Evolutionary conservation across 495 filamentous ascomycete species (phyloP).

Genomic region (Xylaria sp.): DNA sequence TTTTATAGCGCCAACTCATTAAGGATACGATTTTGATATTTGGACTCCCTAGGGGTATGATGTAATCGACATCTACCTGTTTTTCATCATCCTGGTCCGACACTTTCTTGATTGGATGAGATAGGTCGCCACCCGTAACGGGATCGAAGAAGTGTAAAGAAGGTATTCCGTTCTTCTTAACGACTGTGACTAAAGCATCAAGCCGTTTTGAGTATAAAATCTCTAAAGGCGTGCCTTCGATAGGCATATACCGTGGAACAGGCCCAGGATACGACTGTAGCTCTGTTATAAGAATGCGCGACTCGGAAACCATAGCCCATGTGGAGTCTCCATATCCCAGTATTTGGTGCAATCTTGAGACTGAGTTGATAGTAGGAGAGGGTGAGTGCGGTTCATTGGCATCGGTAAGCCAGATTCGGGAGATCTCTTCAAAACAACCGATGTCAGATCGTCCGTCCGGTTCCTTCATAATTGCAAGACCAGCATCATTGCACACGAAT

Average conservation of each 20-base stretch:
- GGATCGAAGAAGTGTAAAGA: slow-evolving; percentile 57
- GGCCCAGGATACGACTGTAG: slow-evolving; percentile 54
- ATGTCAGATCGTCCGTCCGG: slow-evolving; percentile 2
- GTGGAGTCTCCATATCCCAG: slow-evolving; percentile 35
- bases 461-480: slow-evolving; percentile 36
- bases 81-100: slow-evolving; percentile 34
- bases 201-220: slow-evolving; percentile 61
- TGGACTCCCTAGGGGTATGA: slow-evolving; percentile 50
- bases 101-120: slow-evolving; percentile 41
- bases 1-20: slow-evolving; percentile 54
- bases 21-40: slow-evolving; percentile 51
- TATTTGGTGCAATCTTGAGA: slow-evolving; percentile 39
- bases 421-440: slow-evolving; percentile 33
- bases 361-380: slow-evolving; percentile 40
- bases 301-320: slow-evolving; percentile 50
- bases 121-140: slow-evolving; percentile 54
- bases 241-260: slow-evolving; percentile 58
- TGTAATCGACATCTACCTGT: slow-evolving; percentile 37
- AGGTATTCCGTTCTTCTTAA: slow-evolving; percentile 44
- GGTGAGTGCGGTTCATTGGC: slow-evolving; percentile 39
- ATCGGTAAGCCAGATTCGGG: slow-evolving; percentile 51
- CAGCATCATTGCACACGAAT: slow-evolving; percentile 37
- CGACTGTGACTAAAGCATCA: slow-evolving; percentile 59
- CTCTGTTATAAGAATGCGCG: slow-evolving; percentile 58
- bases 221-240: slow-evolving; percentile 58